Evolutionary conservation across 257 asterid genomes (phyloP).

Genomic region (Gynochthodes officinalis): DNA sequence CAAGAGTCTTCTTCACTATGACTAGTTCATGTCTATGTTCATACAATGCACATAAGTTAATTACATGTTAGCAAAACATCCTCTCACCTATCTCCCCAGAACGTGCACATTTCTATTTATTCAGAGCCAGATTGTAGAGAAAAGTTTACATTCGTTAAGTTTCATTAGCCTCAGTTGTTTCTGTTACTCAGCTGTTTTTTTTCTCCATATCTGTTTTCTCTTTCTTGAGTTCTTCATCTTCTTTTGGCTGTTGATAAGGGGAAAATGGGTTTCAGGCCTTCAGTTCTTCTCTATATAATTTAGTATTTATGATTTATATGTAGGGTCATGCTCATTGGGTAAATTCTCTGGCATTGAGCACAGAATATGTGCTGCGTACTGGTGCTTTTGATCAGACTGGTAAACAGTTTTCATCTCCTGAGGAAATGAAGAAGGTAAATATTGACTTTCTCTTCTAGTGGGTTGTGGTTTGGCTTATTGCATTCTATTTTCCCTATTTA

Average conservation of each 20-base stretch:
- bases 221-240: background rate
- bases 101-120: background rate
- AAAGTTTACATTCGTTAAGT: background rate
- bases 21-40: background rate
- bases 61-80: background rate
- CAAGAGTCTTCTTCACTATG: background rate
- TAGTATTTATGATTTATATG: slow-evolving; percentile 20
- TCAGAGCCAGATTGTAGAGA: background rate
- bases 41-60: no score
- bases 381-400: slow-evolving; percentile 91
- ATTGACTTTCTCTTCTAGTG: background rate
- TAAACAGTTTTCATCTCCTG: slow-evolving; percentile 64
- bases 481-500: background rate
- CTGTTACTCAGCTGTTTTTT: background rate
- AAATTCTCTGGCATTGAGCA: slow-evolving; percentile 90
- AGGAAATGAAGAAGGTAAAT: slow-evolving; percentile 90
- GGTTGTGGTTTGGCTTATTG: background rate
- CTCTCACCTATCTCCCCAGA: background rate
- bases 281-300: background rate
- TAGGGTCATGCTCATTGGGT: slow-evolving; percentile 99
- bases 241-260: background rate
- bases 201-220: slow-evolving; percentile 1
- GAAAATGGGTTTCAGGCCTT: background rate
- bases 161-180: background rate
- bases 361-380: slow-evolving; percentile 88